Evolutionary conservation across 1,284 basidiomycete genomes (phyloP).

Genomic region (Tilletia indica): DNA sequence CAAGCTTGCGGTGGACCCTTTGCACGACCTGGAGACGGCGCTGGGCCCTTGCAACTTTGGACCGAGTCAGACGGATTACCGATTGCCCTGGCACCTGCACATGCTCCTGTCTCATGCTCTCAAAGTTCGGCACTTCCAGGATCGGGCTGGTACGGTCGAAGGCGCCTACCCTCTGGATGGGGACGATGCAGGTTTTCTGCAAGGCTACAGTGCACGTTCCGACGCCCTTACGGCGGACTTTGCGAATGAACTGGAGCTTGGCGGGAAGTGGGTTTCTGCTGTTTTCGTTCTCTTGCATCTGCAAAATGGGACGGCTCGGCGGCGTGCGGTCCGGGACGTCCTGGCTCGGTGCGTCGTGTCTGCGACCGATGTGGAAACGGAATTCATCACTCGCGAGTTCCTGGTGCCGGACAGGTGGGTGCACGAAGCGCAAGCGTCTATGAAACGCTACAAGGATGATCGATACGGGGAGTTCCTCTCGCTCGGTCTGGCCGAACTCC

Average conservation of each 20-base stretch:
- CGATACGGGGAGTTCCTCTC: constrained; percentile 75
- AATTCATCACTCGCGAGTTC: constrained; percentile 73
- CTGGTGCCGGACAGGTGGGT: constrained; percentile 82
- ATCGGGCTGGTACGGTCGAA: constrained; percentile 62
- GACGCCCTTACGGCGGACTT: constrained; percentile 80
- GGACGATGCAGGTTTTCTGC: constrained; percentile 12
- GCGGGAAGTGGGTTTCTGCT: constrained; percentile 79
- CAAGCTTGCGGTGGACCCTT: constrained; percentile 67
- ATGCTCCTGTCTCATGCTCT: constrained; percentile 80
- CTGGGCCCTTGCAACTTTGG: constrained; percentile 71
- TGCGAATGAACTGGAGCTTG: constrained; percentile 78
- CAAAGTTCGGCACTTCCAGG: constrained; percentile 77
- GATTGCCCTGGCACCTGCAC: constrained; percentile 90
- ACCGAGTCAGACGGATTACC: constrained; percentile 73
- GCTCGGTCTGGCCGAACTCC: constrained; percentile 70
- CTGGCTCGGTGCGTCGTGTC: constrained; percentile 72
- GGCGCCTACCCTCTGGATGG: constrained; percentile 45
- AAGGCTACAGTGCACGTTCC: constrained; percentile 64
- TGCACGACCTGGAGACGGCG: constrained; percentile 60
- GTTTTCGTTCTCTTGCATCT: constrained; percentile 86
- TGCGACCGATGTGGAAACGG: constrained; percentile 65
- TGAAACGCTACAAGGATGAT: constrained; percentile 65
- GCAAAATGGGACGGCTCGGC: constrained; percentile 67
- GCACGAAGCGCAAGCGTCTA: constrained; percentile 73
- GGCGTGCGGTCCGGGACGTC: constrained; percentile 76